Percentiles rank a stretch among this genome's conserved stretches.
phyloP scores from a whole-genome alignment of 2,329 filamentous ascomycete genomes.

The Pseudocercospora fuligena region DNA sequence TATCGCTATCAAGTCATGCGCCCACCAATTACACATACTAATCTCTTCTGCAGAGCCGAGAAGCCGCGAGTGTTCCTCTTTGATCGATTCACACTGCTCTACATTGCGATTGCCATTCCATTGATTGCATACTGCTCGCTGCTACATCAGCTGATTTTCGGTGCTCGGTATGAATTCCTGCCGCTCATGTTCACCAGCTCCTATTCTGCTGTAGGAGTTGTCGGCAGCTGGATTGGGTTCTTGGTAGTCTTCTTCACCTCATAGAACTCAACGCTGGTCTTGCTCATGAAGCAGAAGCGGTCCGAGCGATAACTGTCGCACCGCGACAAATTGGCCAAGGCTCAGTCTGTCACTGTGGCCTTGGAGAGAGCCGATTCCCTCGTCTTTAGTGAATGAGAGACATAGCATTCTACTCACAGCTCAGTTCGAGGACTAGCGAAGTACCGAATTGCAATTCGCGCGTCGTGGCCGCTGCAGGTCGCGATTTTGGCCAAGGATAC shows the following conservation, averaged over 20 bases:
- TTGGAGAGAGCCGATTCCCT: background rate
- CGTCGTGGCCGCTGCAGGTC: background rate
- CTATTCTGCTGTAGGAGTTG: conserved; percentile 91
- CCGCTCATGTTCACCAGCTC: conserved; percentile 97
- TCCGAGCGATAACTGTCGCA: background rate
- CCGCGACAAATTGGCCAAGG: background rate
- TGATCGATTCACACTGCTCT: conserved; percentile 86
- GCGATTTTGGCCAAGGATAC: background rate
- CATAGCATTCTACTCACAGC: background rate
- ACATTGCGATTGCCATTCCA: conserved; percentile 87
- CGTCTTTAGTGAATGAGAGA: background rate
- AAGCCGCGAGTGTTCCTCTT: conserved; percentile 84
- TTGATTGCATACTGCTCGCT: conserved; percentile 87
- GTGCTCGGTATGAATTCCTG: conserved; percentile 81
- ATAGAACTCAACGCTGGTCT: background rate
- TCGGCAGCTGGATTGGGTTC: conserved; percentile 94
- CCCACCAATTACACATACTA: background rate
- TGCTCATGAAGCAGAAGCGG: background rate
- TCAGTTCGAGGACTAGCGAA: background rate
- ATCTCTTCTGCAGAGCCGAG: conserved; percentile 59
- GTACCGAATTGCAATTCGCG: background rate
- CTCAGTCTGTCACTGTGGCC: background rate
- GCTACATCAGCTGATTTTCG: conserved; percentile 82
- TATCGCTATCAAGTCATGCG: conserved; percentile 22
- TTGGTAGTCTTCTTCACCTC: conserved; percentile 81